Evolutionary conservation across 2,329 filamentous ascomycete species (phyloP), one percentile per base, ranked within the genome.

Genomic region (Pseudogymnoascus sp.): DNA sequence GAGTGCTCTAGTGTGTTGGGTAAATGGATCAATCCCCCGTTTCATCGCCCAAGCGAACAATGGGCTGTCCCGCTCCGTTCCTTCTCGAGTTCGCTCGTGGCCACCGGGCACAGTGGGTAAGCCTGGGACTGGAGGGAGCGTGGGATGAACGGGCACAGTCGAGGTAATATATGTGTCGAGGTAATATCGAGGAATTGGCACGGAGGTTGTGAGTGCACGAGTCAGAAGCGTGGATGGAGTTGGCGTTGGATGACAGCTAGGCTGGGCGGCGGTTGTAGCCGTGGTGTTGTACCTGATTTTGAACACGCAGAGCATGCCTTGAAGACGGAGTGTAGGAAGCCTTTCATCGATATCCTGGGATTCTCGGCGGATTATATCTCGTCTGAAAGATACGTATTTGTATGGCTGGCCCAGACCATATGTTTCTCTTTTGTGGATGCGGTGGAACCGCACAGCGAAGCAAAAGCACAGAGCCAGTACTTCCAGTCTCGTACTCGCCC

Each of bases 101-200:
- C 13, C 13, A 47, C 0, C 28, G 26, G 31, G 47, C 26, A 13
- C n/a, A n/a, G 44, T n/a, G 23, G 44, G 26, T 33, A 33, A 31
- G 47, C 47, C 26, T 53, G 15, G 23, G 47, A 15, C 15, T 4
- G 11, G 13, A 53, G 8, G n/a, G n/a, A 33, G 15, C 47, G 47
- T 33, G 47, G 47, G 15, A 53, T 53, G 9, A 15, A 53, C 9
- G 47, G 47, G n/a, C 13, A 50, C 21, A 9, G 15, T 28, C 2
- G 26, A 50, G 44, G 47, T 31, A 53, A 53, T 53, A 53, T 53
- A 53, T 53, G 47, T 53, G 47, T 53, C 44, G 15, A 33, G 47
- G 47, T 33, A 57, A 57, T 57, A 53, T 28, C 6, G 47, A 57
- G 15, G 47, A 57, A 19, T 57, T 31, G 26, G 33, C 47, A 57